Evolutionary conservation across 163 green algal genomes (phyloP), one percentile per base, ranked within the genome.

Genomic region (Prototheca cutis): DNA sequence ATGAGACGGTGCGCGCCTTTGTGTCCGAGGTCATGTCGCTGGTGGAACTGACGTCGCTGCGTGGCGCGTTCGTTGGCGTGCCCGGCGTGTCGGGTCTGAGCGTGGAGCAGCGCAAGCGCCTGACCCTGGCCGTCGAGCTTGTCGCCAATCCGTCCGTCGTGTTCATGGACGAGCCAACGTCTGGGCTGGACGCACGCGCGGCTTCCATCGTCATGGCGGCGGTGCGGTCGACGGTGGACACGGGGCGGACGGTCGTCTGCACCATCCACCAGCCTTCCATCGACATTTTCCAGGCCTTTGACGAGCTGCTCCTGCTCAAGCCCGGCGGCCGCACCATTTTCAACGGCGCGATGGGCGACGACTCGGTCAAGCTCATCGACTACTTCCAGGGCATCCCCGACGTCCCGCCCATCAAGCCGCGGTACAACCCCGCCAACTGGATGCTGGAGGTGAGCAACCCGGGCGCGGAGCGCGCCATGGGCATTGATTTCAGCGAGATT

Each of bases 121-220:
- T 88, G 17, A 88, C 81, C 29, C 82, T 90, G 51, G 80, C 71
- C 7, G 76, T 86, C 23, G 80, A 88, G 71, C 72, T 88, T 24
- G 74, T 82, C 17, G 68, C 80, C 55, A 87, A 85, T 53, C 80
- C 80, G 13, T 68, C 55, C 57, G 72, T 87, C 55, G 55, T 88
- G 3, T 85, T 75, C 59, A 66, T 72, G 63, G 71, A 80, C n/a
- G 75, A 81, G 59, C 71, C 71, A 24, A 81, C 74, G 3, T 59
- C 40, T 2, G 81, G 86, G 13, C 77, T 95, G 53, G 88, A 95
- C 57, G 84, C 88, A 4, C 74, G 85, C 1, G 85, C 84, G 10
- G 88, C 88, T 1, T 73, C 74, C 34, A 84, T 94, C 39, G 88
- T 95, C 24, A 95, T 95, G 79, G 57, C 75, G 10, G 78, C 83